Evolutionary conservation across 2,329 filamentous ascomycete species (phyloP).

Genomic region (Fusarium nelsonii): DNA sequence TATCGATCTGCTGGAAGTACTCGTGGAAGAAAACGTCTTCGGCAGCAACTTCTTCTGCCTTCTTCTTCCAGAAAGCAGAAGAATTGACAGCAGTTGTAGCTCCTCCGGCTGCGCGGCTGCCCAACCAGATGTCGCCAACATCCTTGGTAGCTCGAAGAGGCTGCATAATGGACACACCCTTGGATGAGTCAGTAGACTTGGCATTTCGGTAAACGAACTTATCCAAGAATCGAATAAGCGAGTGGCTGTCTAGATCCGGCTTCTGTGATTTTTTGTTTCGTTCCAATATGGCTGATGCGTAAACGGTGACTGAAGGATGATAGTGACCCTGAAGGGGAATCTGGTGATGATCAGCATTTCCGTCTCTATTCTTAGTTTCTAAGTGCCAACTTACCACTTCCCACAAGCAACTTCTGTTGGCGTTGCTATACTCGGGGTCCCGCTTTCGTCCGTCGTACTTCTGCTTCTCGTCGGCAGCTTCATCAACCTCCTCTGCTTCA

Average conservation of each 20-base stretch:
- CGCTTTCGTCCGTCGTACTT: slow-evolving; percentile 90
- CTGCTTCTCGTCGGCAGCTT: slow-evolving; percentile 55
- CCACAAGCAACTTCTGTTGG: slow-evolving; percentile 94
- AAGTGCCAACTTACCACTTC: slow-evolving; percentile 73
- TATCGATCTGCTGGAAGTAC: slow-evolving; percentile 86
- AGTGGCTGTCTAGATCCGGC: slow-evolving; percentile 90
- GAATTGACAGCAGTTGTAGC: slow-evolving; percentile 74
- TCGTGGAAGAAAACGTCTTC: slow-evolving; percentile 99
- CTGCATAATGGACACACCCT: slow-evolving; percentile 96
- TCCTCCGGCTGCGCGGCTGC: slow-evolving; percentile 61
- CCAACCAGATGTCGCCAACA: slow-evolving; percentile 68
- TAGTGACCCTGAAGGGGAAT: slow-evolving; percentile 73
- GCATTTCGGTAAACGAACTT: slow-evolving; percentile 98
- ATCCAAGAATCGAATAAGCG: slow-evolving; percentile 94
- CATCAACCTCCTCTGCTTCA: slow-evolving; percentile 83
- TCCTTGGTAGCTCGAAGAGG: slow-evolving; percentile 72
- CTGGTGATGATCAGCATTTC: slow-evolving; percentile 46
- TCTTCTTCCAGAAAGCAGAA: slow-evolving; percentile 91
- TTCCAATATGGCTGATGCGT: slow-evolving; percentile 78
- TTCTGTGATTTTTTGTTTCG: slow-evolving; percentile 82
- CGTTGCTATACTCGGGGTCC: slow-evolving; percentile 91
- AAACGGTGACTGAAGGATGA: slow-evolving; percentile 91
- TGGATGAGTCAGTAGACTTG: slow-evolving; percentile 75
- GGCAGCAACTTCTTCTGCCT: slow-evolving; percentile 84
- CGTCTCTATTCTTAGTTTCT: background rate